phyloP scores from a whole-genome alignment of 2,329 filamentous ascomycete genomes.

The Fusarium austroafricanum region DNA sequence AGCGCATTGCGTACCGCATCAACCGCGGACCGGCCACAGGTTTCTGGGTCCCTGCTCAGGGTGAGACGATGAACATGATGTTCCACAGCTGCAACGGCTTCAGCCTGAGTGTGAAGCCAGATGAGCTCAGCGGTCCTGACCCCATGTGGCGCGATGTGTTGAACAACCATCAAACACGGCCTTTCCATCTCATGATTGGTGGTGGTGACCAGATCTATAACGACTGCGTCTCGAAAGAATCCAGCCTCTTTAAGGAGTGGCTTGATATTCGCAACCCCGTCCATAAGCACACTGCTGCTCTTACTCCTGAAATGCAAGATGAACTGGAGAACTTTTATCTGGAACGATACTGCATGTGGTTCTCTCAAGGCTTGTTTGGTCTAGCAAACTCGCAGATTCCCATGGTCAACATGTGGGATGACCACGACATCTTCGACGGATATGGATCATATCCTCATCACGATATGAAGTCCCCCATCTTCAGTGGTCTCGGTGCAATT shows the following conservation, averaged over 20 bases:
- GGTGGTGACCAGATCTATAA: slow-evolving; percentile 98
- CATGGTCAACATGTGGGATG: slow-evolving; percentile 98
- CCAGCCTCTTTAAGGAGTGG: slow-evolving; percentile 84
- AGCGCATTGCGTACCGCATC: slow-evolving; percentile 94
- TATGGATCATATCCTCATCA: slow-evolving; percentile 93
- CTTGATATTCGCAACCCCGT: slow-evolving; percentile 81
- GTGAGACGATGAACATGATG: slow-evolving; percentile 97
- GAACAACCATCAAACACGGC: slow-evolving; percentile 88
- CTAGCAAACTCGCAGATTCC: slow-evolving; percentile 94
- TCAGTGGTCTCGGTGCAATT: slow-evolving; percentile 87
- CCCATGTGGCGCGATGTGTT: slow-evolving; percentile 97
- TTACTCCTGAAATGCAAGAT: slow-evolving; percentile 84
- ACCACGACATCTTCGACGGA: slow-evolving; percentile 92
- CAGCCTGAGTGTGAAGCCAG: slow-evolving; percentile 79
- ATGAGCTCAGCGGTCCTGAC: slow-evolving; percentile 90
- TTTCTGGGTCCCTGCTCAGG: slow-evolving; percentile 92
- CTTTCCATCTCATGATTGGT: slow-evolving; percentile 98
- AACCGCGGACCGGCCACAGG: slow-evolving; percentile 88
- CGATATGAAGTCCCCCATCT: slow-evolving; percentile 91
- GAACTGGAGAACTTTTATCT: slow-evolving; percentile 92
- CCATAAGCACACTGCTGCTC: slow-evolving; percentile 82
- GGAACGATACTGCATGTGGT: slow-evolving; percentile 91
- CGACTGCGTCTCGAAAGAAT: slow-evolving; percentile 82
- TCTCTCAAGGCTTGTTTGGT: slow-evolving; percentile 94
- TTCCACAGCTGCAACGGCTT: slow-evolving; percentile 99